A percentile compares a stretch with the other conserved stretches of the same genome.
phyloP scores from a whole-genome alignment of 306 rosid species.

The Cercis canadensis region DNA sequence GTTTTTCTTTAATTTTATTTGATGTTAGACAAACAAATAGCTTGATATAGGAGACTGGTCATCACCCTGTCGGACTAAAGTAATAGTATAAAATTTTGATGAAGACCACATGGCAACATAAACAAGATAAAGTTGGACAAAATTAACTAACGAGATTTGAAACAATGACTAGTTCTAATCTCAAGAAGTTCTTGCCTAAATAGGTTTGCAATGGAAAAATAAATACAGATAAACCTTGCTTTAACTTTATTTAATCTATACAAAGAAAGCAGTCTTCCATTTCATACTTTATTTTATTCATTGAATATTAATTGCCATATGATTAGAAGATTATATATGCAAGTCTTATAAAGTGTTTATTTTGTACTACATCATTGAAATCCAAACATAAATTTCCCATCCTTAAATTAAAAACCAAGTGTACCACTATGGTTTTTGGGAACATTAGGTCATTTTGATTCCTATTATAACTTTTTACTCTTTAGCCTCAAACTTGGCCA shows the following conservation, averaged over 20 bases:
- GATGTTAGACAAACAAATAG: slow-evolving; percentile 44
- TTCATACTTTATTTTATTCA: background rate
- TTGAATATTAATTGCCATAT: background rate
- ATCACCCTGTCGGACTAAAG: slow-evolving; percentile 36
- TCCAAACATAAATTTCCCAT: background rate
- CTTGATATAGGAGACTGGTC: slow-evolving; percentile 30
- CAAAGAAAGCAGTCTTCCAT: slow-evolving; percentile 41
- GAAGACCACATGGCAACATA: slow-evolving; percentile 30
- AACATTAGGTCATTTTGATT: background rate
- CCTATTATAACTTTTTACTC: background rate
- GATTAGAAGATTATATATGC: background rate
- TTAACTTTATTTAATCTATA: slow-evolving; percentile 37
- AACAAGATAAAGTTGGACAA: slow-evolving; percentile 38
- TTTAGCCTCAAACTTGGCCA: background rate
- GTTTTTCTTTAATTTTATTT: slow-evolving; percentile 28
- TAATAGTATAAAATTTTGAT: background rate
- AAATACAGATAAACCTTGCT: slow-evolving; percentile 22
- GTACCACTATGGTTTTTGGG: too few species aligned
- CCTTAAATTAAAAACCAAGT: too few species aligned
- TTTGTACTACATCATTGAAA: too few species aligned
- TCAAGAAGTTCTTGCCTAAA: slow-evolving; percentile 41
- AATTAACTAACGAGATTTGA: slow-evolving; percentile 33
- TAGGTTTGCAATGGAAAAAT: slow-evolving; percentile 30
- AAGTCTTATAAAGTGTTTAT: slow-evolving; percentile 2
- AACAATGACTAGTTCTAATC: slow-evolving; percentile 26